Evolutionary conservation across 169 alveolate species (phyloP), one percentile per base, ranked within the genome.

Genomic region (Cryptosporidium parvum): DNA sequence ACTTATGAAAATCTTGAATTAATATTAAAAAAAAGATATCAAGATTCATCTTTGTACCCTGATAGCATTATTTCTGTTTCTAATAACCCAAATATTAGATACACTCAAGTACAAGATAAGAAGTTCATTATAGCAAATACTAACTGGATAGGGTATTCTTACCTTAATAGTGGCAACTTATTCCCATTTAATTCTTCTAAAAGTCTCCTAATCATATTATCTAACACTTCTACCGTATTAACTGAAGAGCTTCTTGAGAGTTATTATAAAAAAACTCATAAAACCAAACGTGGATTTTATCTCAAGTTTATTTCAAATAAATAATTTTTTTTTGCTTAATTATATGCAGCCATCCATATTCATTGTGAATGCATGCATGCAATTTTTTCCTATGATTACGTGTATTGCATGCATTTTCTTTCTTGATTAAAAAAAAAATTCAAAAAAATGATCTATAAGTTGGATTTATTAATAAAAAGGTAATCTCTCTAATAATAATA

Each of bases 141-240:
- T 23, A 23, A 62, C 45, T 80, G 89, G 89, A 65, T 80, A 23
- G 75, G 61, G 9, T 67, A 59, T 23, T 62, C 72, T 16, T n/a
- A 45, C 39, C 48, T 80, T 21, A 80, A 65, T 44, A 37, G 67
- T 35, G 29, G 65, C 2, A 62, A 59, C 70, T 26, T 37, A 39
- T 80, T 80, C 52, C 89, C 89, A 2, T 80, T 62, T 48, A 65
- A 80, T 29, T 26, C 69, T 33, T 31, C 73, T 23, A 80, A 80
- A 16, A 80, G 75, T 31, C 75, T 80, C 5, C 53, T 67, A 39
- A 80, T 80, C 18, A 8, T 80, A 21, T 80, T 59, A 16, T 52
- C 59, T 33, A 29, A 23, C 39, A 5, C 48, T 3, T 59, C 69
- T 6, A 37, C 48, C 23, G 2, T 42, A 21, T 23, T 62, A 14